Base-by-base conservation (phyloP, 129 eudicot species). In the Flaveria linearis region DNA sequence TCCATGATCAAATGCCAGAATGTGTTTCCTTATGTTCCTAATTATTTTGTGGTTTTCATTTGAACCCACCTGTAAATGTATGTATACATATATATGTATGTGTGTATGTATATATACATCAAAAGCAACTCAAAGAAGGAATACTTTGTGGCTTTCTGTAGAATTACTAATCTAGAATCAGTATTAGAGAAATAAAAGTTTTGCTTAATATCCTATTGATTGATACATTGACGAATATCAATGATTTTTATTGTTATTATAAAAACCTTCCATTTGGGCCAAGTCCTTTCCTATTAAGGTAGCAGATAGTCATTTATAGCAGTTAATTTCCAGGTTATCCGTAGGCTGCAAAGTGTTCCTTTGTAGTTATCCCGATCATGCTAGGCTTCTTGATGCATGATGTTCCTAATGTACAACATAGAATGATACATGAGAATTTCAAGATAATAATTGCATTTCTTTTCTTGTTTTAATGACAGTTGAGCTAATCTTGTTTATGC, bases 401-500 rank as follows among this genome's bases (percentile, higher is more conserved):
- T 46, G 58, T 69, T 69, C 55, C 39, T 23, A 14, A 22, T 45
- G 57, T 47, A 15, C 18, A 46, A 20, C 7, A 69, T 69, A 69
- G 28, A 68, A 43, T 68, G 55, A 43, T 43, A 28, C 42, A 45
- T 69, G 57, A 22, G 73, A 51, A 45, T 23, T 69, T 25, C 47
- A 22, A 39, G 58, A 42, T 15, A 74, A 22, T 74, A 11, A 42
- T 22, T 43, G 22, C n/a, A 15, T 53, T 36, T 53, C 9, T 52
- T 73, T 42, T 73, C 43, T 26, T n/a, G 49, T 26, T 62, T 16
- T 46, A 46, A 62, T 62, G 46, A 9, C 46, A 46, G 6, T 75
- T 45, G 3, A 43, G 69, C 78, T 74, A 43, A 74, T 61, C n/a
- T n/a, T 74, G 62, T 17, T 49, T 30, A 55, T 61, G 18, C 49